Conservation (phyloP, 176 grass and related monocot species). For the Ensete ventricosum region DNA sequence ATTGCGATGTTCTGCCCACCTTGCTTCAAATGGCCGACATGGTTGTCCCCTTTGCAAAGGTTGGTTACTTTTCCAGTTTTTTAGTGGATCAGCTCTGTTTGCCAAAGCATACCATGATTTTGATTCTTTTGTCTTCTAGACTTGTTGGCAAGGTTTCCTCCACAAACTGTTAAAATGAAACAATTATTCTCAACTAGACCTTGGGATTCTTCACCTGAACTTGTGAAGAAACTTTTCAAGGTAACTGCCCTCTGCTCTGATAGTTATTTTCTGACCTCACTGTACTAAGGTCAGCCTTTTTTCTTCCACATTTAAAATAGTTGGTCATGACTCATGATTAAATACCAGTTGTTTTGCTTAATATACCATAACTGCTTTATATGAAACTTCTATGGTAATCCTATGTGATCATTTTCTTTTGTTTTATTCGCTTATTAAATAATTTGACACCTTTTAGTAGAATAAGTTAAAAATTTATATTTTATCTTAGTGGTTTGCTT, state of each 20-base stretch:
- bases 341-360: too few relatives aligned
- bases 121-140: slow-evolving; percentile 39
- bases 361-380: too few relatives aligned
- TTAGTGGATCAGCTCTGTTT: neutral
- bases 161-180: slow-evolving; percentile 81
- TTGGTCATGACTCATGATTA: too few relatives aligned
- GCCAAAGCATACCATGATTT: slow-evolving; percentile 14
- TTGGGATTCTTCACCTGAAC: slow-evolving; percentile 80
- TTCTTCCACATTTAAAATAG: too few relatives aligned
- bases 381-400: too few relatives aligned
- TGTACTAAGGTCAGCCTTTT: too few relatives aligned
- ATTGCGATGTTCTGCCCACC: slow-evolving; percentile 82
- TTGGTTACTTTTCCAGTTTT: slow-evolving; percentile 10
- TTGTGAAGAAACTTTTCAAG: slow-evolving; percentile 97
- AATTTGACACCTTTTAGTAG: too few relatives aligned
- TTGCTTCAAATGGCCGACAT: slow-evolving; percentile 78
- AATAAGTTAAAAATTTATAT: too few relatives aligned
- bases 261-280: too few relatives aligned
- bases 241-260: slow-evolving; percentile 19
- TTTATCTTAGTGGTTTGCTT: too few relatives aligned
- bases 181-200: slow-evolving; percentile 66
- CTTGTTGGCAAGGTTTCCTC: slow-evolving; percentile 95
- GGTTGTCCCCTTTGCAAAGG: slow-evolving; percentile 97
- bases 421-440: too few relatives aligned
- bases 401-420: too few relatives aligned